Evolutionary conservation across 2,329 filamentous ascomycete species (phyloP).

Genomic region (Leptographium galeiforme): DNA sequence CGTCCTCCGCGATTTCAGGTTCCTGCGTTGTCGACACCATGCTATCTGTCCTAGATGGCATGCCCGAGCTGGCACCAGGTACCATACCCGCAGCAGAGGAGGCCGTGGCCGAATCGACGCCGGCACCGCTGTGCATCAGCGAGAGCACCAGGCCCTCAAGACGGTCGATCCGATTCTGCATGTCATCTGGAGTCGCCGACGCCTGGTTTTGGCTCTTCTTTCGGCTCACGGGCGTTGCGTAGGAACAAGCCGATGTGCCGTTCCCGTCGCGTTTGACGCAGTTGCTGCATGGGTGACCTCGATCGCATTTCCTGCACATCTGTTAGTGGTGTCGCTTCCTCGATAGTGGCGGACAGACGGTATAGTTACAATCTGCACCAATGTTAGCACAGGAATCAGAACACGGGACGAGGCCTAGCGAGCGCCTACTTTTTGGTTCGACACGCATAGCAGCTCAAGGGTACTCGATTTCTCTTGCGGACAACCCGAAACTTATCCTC

Average conservation of each 20-base stretch:
- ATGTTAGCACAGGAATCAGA: neutral
- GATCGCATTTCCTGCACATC: conserved; percentile 68
- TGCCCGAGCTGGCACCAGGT: conserved; percentile 10
- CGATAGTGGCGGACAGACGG: too few species aligned
- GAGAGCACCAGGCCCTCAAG: conserved; percentile 85
- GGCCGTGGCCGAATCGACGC: conserved; percentile 24
- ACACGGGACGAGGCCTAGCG: neutral
- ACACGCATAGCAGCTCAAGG: conserved; percentile 83
- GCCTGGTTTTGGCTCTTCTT: conserved; percentile 60
- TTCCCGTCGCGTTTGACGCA: conserved; percentile 82
- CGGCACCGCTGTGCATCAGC: conserved; percentile 75
- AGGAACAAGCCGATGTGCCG: conserved; percentile 70
- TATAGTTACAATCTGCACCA: conserved; percentile 8
- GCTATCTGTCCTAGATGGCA: conserved; percentile 28
- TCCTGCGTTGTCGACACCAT: conserved; percentile 19
- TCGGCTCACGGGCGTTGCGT: conserved; percentile 56
- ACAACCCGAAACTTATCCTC: conserved; percentile 80
- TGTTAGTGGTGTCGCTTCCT: neutral
- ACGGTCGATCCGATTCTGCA: conserved; percentile 96
- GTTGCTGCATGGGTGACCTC: conserved; percentile 82
- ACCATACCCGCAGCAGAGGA: conserved; percentile 14
- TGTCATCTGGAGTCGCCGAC: conserved; percentile 66
- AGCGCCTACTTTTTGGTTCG: conserved; percentile 64
- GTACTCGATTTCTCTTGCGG: conserved; percentile 81
- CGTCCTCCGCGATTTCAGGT: conserved; percentile 11